phyloP scores from a whole-genome alignment of 2,329 filamentous ascomycete genomes.

The Aureobasidium lini region DNA sequence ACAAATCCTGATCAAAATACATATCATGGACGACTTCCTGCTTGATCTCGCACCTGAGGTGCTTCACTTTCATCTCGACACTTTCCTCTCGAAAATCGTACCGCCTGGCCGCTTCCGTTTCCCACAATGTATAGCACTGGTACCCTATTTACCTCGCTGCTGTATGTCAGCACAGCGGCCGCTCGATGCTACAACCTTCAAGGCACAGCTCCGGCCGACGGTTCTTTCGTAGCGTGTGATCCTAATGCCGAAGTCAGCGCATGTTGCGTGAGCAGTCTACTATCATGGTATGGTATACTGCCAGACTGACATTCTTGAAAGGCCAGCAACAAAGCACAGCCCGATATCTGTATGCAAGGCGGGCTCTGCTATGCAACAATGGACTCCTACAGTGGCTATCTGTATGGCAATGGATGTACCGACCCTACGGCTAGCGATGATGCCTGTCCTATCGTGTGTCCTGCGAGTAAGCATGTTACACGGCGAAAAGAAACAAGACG shows the following conservation, averaged over 20 bases:
- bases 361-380: slow-evolving; percentile 5
- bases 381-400: background rate
- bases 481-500: background rate
- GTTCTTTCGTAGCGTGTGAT: background rate
- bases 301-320: background rate
- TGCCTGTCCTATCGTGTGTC: background rate
- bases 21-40: background rate
- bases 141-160: background rate
- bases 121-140: too few relatives aligned
- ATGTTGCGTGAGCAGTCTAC: background rate
- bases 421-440: background rate
- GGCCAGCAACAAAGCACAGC: background rate
- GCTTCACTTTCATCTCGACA: too few relatives aligned
- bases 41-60: too few relatives aligned
- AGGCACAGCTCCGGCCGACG: background rate
- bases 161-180: background rate
- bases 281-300: background rate
- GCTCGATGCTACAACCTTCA: background rate
- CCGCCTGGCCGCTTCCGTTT: too few relatives aligned
- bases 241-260: background rate
- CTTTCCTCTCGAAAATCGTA: too few relatives aligned
- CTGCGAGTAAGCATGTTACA: background rate
- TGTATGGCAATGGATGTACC: slow-evolving; percentile 9
- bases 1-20: background rate
- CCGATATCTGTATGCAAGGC: slow-evolving; percentile 3